Conservation (phyloP, 176 grass and related monocot genomes). For the Cocos nucifera region DNA sequence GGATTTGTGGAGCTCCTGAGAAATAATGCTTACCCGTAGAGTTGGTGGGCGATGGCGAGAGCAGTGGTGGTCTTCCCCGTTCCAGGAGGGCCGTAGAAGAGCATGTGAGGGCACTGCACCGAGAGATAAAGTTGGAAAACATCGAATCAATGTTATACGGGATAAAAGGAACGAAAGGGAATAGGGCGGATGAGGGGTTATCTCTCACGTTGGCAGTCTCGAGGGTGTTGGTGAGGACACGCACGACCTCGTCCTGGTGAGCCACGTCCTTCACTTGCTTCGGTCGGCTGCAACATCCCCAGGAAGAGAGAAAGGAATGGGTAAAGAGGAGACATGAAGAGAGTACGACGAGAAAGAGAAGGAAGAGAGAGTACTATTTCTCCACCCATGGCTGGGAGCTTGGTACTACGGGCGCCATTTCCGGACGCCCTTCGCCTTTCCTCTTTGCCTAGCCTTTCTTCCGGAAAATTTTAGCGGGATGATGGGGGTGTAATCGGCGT, state of each 20-base stretch:
- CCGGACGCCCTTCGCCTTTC: neutral
- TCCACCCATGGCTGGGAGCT: constrained; percentile 97
- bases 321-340: neutral
- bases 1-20: too few relatives aligned
- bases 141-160: too few relatives aligned
- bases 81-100: constrained; percentile 91
- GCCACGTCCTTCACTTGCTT: constrained; percentile 94
- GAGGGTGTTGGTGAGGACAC: constrained; percentile 92
- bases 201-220: constrained; percentile 68
- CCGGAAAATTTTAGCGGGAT: constrained; percentile 2
- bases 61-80: constrained; percentile 93
- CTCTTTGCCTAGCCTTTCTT: neutral
- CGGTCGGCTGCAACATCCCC: constrained; percentile 46
- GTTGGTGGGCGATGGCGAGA: constrained; percentile 86
- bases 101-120: constrained; percentile 77
- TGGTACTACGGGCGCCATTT: constrained; percentile 61
- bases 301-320: neutral
- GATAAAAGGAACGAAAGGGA: neutral
- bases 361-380: constrained; percentile 57
- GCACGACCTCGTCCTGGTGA: constrained; percentile 93
- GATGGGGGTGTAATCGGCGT: too few relatives aligned
- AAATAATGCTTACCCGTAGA: constrained; percentile 52
- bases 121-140: too few relatives aligned
- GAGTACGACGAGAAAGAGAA: neutral
- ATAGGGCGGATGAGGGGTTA: constrained; percentile 20